Evolutionary conservation across 225 moss, liverwort and hornwort genomes (phyloP), one percentile per base, ranked within the genome.

Genomic region (Rhytidiadelphus loreus): DNA sequence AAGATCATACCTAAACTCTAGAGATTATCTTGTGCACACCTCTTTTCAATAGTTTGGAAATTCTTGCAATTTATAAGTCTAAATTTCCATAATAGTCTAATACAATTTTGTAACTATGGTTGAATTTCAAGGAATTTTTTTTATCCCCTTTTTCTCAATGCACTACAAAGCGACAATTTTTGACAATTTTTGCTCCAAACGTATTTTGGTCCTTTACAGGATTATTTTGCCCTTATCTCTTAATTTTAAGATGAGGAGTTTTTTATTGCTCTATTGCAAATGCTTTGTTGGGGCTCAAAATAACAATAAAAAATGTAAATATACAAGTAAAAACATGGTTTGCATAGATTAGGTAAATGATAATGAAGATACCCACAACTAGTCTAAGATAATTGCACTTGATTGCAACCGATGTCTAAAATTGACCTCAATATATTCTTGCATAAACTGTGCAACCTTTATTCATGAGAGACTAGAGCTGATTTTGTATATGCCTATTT

Each of bases 121-220:
- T 74, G 20, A 19, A 19, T 43, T 73, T 29, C 12, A 46, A 73
- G 6, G 29, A 18, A 10, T 9, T 9, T 46, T 29, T 72, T 71
- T 18, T 2, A 18, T 74, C 2, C 0, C 4, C 3, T 32, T 20
- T 11, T 7, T 20, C 6, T 19, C 12, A 32, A 12, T 50, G 10
- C 4, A 19, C 20, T 20, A 32, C 7, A 74, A 32, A 32, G 1
- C 46, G 1, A 46, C 3, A 73, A 19, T 30, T 29, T 22, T 5
- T 8, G 3, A 17, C 2, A 44, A 30, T 11, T 73, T 69, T 18
- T 46, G 29, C 0, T 3, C 11, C 29, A 46, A 46, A 30, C 0
- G 2, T 18, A 46, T 9, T 72, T 29, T 2, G 0, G 0, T 28
- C 17, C 9, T 9, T 16, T 16, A 9, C 17, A 0, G 1, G 3